Conservation (phyloP, 2,329 filamentous ascomycete species). For the Colletotrichum filicis region DNA sequence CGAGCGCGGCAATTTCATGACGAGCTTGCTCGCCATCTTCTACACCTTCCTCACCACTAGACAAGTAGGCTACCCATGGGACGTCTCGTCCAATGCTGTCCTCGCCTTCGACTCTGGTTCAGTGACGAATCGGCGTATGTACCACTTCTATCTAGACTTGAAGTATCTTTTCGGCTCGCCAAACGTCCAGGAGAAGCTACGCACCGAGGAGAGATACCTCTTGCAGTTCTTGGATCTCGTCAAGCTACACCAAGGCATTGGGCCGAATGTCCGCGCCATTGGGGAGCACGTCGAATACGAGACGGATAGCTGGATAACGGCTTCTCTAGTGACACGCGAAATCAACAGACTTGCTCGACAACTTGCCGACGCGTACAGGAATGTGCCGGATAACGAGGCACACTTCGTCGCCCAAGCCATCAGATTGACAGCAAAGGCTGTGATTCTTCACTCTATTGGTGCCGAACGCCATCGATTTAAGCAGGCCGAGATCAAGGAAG, state of each 20-base stretch:
- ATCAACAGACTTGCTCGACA: constrained; percentile 93
- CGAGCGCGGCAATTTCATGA: constrained; percentile 94
- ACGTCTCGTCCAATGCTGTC: constrained; percentile 86
- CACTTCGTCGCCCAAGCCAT: constrained; percentile 77
- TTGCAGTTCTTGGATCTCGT: constrained; percentile 95
- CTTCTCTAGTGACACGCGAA: constrained; percentile 92
- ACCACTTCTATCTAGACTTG: constrained; percentile 96
- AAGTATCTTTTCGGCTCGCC: constrained; percentile 90
- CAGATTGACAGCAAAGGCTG: constrained; percentile 79
- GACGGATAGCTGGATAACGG: constrained; percentile 97
- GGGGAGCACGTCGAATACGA: constrained; percentile 99
- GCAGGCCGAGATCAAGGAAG: constrained; percentile 87
- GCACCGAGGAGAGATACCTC: constrained; percentile 86
- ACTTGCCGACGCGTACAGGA: constrained; percentile 86
- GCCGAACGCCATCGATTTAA: constrained; percentile 88
- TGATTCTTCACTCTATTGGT: constrained; percentile 90
- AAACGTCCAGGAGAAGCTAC: constrained; percentile 86
- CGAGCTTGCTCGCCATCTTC: constrained; percentile 92
- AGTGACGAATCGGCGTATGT: constrained; percentile 94
- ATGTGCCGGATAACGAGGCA: constrained; percentile 72
- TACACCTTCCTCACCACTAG: constrained; percentile 97
- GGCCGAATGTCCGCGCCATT: constrained; percentile 90
- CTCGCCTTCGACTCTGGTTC: constrained; percentile 94
- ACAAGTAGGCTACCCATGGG: constrained; percentile 93
- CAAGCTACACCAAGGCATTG: constrained; percentile 96